phyloP scores from a whole-genome alignment of 495 filamentous ascomycete species.

The Aspergillus bertholletiae region DNA sequence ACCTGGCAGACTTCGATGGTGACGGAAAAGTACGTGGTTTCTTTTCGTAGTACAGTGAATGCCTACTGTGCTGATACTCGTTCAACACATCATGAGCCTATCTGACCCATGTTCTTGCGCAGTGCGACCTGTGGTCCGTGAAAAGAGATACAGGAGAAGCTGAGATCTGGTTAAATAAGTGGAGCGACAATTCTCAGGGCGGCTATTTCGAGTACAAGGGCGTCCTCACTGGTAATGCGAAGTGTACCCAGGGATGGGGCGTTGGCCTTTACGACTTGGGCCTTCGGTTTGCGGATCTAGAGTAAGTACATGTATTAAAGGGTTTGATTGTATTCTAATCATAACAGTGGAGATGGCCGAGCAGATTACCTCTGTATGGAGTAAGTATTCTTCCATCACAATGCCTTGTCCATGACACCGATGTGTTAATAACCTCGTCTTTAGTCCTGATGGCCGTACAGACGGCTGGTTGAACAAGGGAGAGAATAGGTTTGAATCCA shows the following conservation, averaged over 20 bases:
- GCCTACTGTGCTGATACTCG: too few relatives aligned
- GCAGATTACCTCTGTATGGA: conserved; percentile 3
- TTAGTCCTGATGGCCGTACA: neutral
- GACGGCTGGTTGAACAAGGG: conserved; percentile 1
- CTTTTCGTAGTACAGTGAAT: too few relatives aligned
- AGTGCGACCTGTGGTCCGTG: conserved; percentile 24
- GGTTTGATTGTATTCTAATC: neutral
- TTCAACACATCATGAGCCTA: too few relatives aligned
- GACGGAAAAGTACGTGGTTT: too few relatives aligned
- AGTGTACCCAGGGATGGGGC: conserved; percentile 19
- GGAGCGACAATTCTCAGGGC: neutral
- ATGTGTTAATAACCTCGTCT: neutral
- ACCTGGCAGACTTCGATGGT: conserved; percentile 26
- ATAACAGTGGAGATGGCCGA: conserved; percentile 13
- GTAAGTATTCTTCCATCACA: neutral
- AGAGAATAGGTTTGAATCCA: neutral
- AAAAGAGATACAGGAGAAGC: conserved; percentile 14
- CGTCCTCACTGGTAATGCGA: conserved; percentile 2
- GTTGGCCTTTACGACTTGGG: conserved; percentile 19
- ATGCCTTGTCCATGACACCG: neutral
- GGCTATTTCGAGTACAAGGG: neutral
- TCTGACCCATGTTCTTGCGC: too few relatives aligned
- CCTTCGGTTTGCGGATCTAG: conserved; percentile 20
- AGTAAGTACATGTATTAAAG: neutral
- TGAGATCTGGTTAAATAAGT: conserved; percentile 21